Evolutionary conservation across 2,329 filamentous ascomycete species (phyloP), one percentile per base, ranked within the genome.

Genomic region (Triangularia setosa): DNA sequence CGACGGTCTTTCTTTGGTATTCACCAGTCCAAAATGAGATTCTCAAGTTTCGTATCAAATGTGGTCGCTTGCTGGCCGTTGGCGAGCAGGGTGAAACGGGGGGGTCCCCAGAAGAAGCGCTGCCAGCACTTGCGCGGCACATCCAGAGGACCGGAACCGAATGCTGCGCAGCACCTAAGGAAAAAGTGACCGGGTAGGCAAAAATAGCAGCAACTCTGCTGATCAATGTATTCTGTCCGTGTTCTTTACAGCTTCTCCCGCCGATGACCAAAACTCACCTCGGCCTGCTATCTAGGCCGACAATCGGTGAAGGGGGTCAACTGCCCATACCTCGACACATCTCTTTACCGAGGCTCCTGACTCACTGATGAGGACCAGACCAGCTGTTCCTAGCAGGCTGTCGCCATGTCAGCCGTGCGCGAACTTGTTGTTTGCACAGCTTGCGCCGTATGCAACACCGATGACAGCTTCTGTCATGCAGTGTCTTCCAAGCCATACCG

Each of bases 111-210:
- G 35, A 53, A 25, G 55, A 35, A 63, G 65, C 67, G 64, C 61
- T 60, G 58, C 65, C 44, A 60, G 61, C 40, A 48, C 40, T 48
- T 48, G 40, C 40, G 40, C 57, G 63, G 61, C 64, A 27, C 65
- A 67, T 62, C 68, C 65, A 68, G 60, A 57, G 59, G 60, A 30
- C 57, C 63, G 68, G 68, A 69, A 33, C 68, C 65, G 64, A 70
- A 33, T 61, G 55, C 33, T n/a, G 52, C 30, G 28, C 58, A 58
- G 48, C 57, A 48, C 12, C 48, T n/a, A 52, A 54, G 48, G 58
- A 60, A 65, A 65, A 68, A 64, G 9, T 59, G 58, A 21, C 9
- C 25, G n/a, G 48, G 58, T 4, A 8, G n/a, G 58, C 58, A 60
- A 60, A 60, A 60, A 60, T 60, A 60, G 58, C 40, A 60, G 14